These are phyloP conservation scores for Acorus calamus DNA, from an alignment of 106 monocot species.

Conservation along the genomic window DNA sequence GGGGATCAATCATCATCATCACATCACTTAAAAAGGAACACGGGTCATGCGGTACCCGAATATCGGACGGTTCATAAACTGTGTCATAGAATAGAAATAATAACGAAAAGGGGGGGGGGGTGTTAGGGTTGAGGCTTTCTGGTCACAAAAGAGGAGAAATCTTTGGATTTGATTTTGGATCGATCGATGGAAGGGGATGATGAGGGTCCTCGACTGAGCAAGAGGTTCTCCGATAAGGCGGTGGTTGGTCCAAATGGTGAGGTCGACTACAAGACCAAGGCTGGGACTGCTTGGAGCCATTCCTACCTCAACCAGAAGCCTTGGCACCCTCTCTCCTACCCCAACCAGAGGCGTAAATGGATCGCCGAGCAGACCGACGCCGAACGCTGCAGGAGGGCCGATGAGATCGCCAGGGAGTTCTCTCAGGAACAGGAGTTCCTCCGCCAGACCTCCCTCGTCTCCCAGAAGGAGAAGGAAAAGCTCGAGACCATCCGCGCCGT, in stretches of 20 bases:
- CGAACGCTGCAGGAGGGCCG: slow-evolving; percentile 39
- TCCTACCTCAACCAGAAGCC: slow-evolving; percentile 94
- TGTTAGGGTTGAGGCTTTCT: too few species aligned
- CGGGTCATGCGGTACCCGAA: too few species aligned
- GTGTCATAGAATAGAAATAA: too few species aligned
- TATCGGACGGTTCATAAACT: too few species aligned
- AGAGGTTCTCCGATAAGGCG: slow-evolving; percentile 20
- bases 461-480: slow-evolving; percentile 93
- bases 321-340: slow-evolving; percentile 98
- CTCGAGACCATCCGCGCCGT: slow-evolving; percentile 41
- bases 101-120: too few species aligned
- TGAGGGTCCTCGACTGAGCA: slow-evolving; percentile 22
- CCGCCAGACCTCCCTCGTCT: slow-evolving; percentile 88
- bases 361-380: slow-evolving; percentile 94
- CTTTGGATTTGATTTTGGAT: too few species aligned
- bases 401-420: slow-evolving; percentile 87
- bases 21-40: too few species aligned
- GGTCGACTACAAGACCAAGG: slow-evolving; percentile 82
- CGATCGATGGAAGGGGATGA: slow-evolving; percentile 21
- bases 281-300: slow-evolving; percentile 97
- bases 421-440: slow-evolving; percentile 97
- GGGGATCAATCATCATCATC: too few species aligned
- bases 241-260: slow-evolving; percentile 25
- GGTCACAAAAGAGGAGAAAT: too few species aligned
- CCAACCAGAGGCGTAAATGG: slow-evolving; percentile 97